Base-by-base conservation (phyloP, 371 early-diverging fungal species). In the Phascolomyces articulosus region DNA sequence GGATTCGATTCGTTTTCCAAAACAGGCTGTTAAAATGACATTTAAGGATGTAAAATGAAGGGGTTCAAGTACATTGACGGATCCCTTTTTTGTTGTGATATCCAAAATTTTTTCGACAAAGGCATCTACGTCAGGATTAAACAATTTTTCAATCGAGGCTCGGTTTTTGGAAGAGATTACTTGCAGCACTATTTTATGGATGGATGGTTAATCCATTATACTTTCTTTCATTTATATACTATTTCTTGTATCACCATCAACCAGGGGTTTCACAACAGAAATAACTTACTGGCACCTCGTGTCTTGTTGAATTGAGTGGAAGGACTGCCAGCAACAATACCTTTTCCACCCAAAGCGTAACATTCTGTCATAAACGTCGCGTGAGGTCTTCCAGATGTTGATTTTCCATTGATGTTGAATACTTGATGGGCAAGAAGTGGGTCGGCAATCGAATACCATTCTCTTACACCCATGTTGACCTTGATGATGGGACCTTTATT, bases 351-450 rank as follows among this genome's bases (percentile, higher is more conserved):
- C 20, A 47, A 13, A 11, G 51, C 40, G 58, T 58, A 64, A 49
- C 58, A 31, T 4, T 44, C 62, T 15, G 40, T 48, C 1, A 48
- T 27, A 20, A 38, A 27, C 10, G n/a, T 47, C 24, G 48, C 57
- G 8, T 40, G 38, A 21, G 69, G 56, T 55, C 69, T 20, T 24
- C 40, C 24, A 1, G 69, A 69, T 4, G 69, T 64, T 10, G 41
- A 15, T 10, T 58, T 61, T 29, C 69, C 69, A 4, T 60, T 28
- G 26, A 48, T 61, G 21, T 28, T 38, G 31, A 70, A 63, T 2
- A 70, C 28, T 10, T 70, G 67, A 56, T 70, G 71, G 2, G 71
- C 71, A 9, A 70, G 40, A 15, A 49, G 21, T n/a, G 66, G 64
- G 29, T 70, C 71, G 8, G 57, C 34, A 24, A 70, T 64, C 10